Conservation (phyloP, 257 asterid genomes). For the Catharanthus roseus region DNA sequence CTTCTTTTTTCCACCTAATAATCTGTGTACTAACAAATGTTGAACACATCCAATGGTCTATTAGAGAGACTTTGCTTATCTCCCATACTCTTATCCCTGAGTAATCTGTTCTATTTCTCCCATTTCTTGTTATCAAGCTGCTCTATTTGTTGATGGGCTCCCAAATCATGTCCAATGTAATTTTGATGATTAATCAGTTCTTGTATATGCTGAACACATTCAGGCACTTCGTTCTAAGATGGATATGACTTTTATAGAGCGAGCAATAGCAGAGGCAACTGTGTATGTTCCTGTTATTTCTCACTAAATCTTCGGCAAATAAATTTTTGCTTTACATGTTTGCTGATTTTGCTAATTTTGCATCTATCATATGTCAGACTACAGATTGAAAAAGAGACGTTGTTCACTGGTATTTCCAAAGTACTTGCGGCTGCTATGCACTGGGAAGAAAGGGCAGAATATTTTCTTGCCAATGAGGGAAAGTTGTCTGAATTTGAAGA, state of each 20-base stretch:
- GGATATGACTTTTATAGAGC: constrained; percentile 58
- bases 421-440: constrained; percentile 38
- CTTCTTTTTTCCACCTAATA: too few species aligned
- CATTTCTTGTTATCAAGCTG: background rate
- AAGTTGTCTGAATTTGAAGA: constrained; percentile 64
- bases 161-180: background rate
- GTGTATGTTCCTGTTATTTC: constrained; percentile 42
- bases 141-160: background rate
- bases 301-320: background rate
- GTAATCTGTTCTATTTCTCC: background rate
- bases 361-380: constrained; percentile 50
- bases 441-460: constrained; percentile 74
- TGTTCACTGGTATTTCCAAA: constrained; percentile 51
- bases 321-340: constrained; percentile 13
- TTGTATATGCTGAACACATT: constrained; percentile 4
- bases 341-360: constrained; percentile 22
- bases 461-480: constrained; percentile 45
- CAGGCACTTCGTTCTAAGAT: constrained; percentile 62
- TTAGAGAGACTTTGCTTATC: too few species aligned
- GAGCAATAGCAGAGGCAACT: constrained; percentile 58
- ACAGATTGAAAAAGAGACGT: constrained; percentile 75
- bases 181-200: background rate
- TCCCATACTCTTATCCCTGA: background rate
- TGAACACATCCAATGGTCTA: too few species aligned
- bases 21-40: too few species aligned